Base-by-base conservation (phyloP, 148 eudicot species). In the Gaultheria prostrata region DNA sequence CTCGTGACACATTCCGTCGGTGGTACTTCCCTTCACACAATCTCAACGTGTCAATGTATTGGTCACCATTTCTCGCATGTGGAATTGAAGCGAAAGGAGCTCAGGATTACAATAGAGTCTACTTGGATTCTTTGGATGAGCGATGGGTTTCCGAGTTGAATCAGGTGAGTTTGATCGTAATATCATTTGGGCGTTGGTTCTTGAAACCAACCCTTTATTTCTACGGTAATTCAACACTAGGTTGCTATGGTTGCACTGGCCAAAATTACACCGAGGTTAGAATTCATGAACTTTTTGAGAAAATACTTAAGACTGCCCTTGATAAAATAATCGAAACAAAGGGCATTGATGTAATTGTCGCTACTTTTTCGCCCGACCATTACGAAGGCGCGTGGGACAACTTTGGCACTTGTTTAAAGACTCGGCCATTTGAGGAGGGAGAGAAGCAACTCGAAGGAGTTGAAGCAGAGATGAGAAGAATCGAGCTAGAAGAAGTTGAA, bases 381-480 rank as follows among this genome's bases (percentile, higher is more conserved):
- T 96, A 94, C 80, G 98, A 96, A 65, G 99, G 99, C n/a, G 93
- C 91, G 1, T 96, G 99, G 99, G 99, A 96, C 80, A 90, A 93
- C 72, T 85, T 90, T 0, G 99, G 97, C 6, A 94, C 98, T 43
- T 96, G 98, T 86, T 89, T 95, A 5, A 94, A 88, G 81, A 93
- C 90, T 17, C 80, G 79, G 89, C 99, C 99, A 7, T 96, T 82
- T 72, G 61, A 71, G 48, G 88, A 87, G 77, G 84, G 83, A 8
- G 97, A 94, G 89, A 92, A 86, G 83, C 48, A 33, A 57, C 89
- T 94, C 0, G 93, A 91, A 83, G 92, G 92, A 51, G 91, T 93
- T 97, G 92, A 94, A 70, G 88, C 81, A 0, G 95, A 92, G 8
- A 96, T 96, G 98, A 93, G 98, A 89, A 85, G 82, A 77, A 83